Percentiles rank a stretch among this genome's conserved stretches.
These are phyloP conservation scores for Spongiforma sp. DNA, from an alignment of 1,284 basidiomycete genomes.

Conservation along the genomic window DNA sequence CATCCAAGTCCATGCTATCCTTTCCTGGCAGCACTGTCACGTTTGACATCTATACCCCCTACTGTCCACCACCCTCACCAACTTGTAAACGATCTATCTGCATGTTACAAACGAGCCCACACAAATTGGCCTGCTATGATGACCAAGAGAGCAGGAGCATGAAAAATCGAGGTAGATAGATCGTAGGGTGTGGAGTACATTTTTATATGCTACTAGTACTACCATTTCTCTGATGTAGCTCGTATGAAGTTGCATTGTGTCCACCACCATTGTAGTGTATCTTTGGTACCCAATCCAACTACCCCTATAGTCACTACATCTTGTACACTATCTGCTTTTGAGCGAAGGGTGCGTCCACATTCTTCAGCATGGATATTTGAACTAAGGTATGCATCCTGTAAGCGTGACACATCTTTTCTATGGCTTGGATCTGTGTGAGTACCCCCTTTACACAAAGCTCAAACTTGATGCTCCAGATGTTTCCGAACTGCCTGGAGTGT, in stretches of 20 bases:
- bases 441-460: not conserved
- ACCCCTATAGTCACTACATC: slow-evolving; percentile 5
- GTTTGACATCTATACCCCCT: not conserved
- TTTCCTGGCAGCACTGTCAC: no score
- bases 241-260: not conserved
- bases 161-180: no score
- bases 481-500: not conserved
- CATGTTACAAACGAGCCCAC: no score
- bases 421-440: slow-evolving; percentile 1
- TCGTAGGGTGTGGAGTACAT: no score
- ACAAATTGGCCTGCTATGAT: no score
- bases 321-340: not conserved
- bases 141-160: no score
- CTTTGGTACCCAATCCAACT: not conserved
- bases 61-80: no score
- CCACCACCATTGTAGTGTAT: slow-evolving; percentile 4
- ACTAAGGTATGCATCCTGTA: not conserved
- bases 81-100: no score
- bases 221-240: slow-evolving; percentile 1
- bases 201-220: not conserved
- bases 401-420: not conserved
- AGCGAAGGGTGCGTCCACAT: not conserved
- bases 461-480: slow-evolving; percentile 1
- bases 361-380: slow-evolving; percentile 1
- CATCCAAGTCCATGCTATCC: no score